phyloP scores from a whole-genome alignment of 768 basidiomycete genomes.

The Suillus occidentalis region DNA sequence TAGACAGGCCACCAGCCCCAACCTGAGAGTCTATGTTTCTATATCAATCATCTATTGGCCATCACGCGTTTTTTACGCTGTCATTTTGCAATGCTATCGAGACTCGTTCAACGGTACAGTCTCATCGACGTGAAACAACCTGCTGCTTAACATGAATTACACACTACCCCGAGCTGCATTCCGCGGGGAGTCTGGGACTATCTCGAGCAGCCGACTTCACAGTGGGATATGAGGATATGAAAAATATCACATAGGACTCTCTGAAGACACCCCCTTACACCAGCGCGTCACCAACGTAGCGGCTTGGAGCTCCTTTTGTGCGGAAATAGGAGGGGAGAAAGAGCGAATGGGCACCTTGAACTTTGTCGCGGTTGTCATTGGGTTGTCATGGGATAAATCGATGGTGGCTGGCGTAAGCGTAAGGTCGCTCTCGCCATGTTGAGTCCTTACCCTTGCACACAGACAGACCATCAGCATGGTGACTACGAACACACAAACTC shows the following conservation, averaged over 20 bases:
- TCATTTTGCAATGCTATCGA: not conserved
- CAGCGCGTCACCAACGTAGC: slow-evolving; percentile 61
- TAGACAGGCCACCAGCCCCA: too few relatives aligned
- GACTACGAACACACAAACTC: not conserved
- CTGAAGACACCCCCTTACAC: slow-evolving; percentile 46
- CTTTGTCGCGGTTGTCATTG: not conserved
- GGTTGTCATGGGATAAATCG: not conserved
- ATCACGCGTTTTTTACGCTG: not conserved
- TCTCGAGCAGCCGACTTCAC: not conserved
- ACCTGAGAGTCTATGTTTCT: too few relatives aligned
- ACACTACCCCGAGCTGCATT: not conserved
- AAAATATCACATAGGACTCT: not conserved
- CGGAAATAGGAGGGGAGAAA: not conserved
- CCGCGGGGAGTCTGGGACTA: not conserved
- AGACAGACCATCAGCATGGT: not conserved
- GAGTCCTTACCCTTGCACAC: not conserved
- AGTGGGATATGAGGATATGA: not conserved
- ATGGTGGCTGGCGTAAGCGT: not conserved
- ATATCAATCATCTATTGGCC: not conserved
- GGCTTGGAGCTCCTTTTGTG: slow-evolving; percentile 77
- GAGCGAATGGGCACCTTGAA: not conserved
- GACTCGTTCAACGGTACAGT: not conserved
- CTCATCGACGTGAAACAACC: not conserved
- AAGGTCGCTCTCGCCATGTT: not conserved
- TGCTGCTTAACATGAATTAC: not conserved